Evolutionary conservation across 257 asterid species (phyloP).

Genomic region (Ehretia macrophylla): DNA sequence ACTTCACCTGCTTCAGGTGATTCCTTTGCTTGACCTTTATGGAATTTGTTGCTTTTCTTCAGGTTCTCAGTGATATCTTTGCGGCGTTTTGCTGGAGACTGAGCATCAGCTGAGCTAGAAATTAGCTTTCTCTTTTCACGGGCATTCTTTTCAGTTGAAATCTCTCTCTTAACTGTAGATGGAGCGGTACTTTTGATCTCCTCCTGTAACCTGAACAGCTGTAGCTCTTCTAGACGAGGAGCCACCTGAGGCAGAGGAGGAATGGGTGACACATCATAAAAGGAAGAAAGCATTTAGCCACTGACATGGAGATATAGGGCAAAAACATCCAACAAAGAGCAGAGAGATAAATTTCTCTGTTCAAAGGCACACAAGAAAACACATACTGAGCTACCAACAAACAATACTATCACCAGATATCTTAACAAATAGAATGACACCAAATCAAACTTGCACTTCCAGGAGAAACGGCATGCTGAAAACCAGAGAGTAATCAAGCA

Average conservation of each 20-base stretch:
- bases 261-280: not conserved
- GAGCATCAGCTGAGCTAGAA: constrained; percentile 42
- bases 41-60: constrained; percentile 31
- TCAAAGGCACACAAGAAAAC: no score
- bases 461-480: not conserved
- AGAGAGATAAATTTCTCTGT: no score
- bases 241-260: constrained; percentile 48
- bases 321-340: not conserved
- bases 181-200: constrained; percentile 49
- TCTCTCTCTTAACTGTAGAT: constrained; percentile 46
- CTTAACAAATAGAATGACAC: no score
- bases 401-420: no score
- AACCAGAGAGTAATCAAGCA: not conserved
- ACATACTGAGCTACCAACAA: no score
- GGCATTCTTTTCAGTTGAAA: constrained; percentile 32
- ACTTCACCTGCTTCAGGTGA: constrained; percentile 36
- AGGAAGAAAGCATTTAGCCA: not conserved
- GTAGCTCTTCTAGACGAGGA: constrained; percentile 94
- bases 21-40: constrained; percentile 31
- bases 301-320: not conserved
- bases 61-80: constrained; percentile 45
- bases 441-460: not conserved
- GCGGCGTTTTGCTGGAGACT: constrained; percentile 59
- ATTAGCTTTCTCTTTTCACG: constrained; percentile 80
- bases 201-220: constrained; percentile 64